Percentiles rank a stretch among this genome's conserved stretches.
phyloP scores from a whole-genome alignment of 495 filamentous ascomycete genomes.

The Penicillium longicatenatum region DNA sequence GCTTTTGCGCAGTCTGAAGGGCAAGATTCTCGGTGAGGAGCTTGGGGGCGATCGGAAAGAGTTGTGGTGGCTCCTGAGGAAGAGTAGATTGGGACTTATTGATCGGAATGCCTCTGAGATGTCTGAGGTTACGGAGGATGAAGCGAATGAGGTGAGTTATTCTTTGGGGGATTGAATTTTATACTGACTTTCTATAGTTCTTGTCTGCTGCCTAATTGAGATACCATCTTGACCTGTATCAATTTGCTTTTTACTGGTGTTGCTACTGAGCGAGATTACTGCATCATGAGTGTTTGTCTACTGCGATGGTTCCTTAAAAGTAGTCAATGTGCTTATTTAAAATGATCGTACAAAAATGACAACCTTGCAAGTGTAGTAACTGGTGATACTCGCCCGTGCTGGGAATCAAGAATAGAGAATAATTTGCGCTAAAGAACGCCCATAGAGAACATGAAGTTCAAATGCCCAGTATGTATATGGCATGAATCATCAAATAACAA shows the following conservation, averaged over 20 bases:
- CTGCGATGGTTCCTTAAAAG: not conserved
- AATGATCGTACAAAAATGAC: not conserved
- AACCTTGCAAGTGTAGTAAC: not conserved
- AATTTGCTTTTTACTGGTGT: not conserved
- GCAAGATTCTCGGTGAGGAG: constrained; percentile 66
- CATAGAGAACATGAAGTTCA: constrained; percentile 1
- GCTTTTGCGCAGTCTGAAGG: constrained; percentile 70
- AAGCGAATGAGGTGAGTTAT: constrained; percentile 61
- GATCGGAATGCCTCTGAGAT: constrained; percentile 58
- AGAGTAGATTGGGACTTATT: constrained; percentile 71
- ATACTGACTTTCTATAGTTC: not conserved
- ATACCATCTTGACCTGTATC: not conserved
- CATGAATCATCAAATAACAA: not conserved
- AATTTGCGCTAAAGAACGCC: constrained; percentile 13
- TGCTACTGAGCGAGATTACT: constrained; percentile 1
- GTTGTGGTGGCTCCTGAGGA: constrained; percentile 77
- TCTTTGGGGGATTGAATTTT: not conserved
- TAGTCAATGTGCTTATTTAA: not conserved
- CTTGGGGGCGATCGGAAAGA: constrained; percentile 81
- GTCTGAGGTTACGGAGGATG: constrained; percentile 65
- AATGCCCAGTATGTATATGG: constrained; percentile 1
- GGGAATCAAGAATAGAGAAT: constrained; percentile 13
- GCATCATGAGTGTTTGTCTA: not conserved
- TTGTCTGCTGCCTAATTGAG: not conserved
- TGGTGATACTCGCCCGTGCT: constrained; percentile 13